Conservation (phyloP, 768 basidiomycete species). For the Hortiboletus flavorubellus region DNA sequence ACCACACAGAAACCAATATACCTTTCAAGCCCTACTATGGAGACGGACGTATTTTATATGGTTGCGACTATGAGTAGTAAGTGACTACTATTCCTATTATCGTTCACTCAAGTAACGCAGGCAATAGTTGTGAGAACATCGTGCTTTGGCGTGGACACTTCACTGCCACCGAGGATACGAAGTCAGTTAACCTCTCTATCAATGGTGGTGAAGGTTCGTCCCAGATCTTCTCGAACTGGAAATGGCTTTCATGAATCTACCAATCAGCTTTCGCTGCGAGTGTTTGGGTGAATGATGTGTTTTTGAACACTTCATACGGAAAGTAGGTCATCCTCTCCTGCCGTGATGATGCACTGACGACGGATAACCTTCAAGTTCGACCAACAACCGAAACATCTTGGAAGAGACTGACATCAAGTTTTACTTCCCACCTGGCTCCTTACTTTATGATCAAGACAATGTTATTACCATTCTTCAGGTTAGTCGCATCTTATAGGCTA, state of each 20-base stretch:
- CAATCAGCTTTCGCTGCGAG: slow-evolving; percentile 69
- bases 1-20: slow-evolving; percentile 72
- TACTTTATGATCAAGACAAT: slow-evolving; percentile 57
- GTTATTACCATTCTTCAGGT: slow-evolving; percentile 78
- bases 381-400: slow-evolving; percentile 56
- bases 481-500: slow-evolving; percentile 8
- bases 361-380: slow-evolving; percentile 40
- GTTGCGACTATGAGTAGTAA: slow-evolving; percentile 85
- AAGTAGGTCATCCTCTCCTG: slow-evolving; percentile 45
- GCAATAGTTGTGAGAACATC: slow-evolving; percentile 69
- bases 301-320: slow-evolving; percentile 70
- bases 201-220: slow-evolving; percentile 71
- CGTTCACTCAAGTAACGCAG: slow-evolving; percentile 1
- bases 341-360: background rate
- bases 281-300: slow-evolving; percentile 73
- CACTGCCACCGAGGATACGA: slow-evolving; percentile 53
- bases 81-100: slow-evolving; percentile 22
- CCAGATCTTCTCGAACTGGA: background rate
- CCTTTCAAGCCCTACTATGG: slow-evolving; percentile 68
- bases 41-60: slow-evolving; percentile 75
- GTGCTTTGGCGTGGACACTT: slow-evolving; percentile 86
- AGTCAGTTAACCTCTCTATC: slow-evolving; percentile 69
- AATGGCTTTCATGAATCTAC: background rate
- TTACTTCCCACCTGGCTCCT: slow-evolving; percentile 53
- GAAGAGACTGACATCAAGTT: slow-evolving; percentile 70